Conservation (phyloP, 768 basidiomycete genomes). For the Boletus reticuloceps region DNA sequence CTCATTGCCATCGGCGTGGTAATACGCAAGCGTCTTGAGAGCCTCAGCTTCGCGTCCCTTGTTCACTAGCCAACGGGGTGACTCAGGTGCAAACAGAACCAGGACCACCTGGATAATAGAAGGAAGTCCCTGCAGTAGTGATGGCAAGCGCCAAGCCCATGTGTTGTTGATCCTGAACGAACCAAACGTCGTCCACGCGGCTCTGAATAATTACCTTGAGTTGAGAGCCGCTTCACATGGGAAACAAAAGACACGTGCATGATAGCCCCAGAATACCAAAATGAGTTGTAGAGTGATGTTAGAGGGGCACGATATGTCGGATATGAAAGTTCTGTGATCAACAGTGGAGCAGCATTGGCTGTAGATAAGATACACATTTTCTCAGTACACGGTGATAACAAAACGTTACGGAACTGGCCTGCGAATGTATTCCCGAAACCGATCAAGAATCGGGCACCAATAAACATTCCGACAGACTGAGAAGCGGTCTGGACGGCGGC, state of each 20-base stretch:
- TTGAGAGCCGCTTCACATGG: background rate
- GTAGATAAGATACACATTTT: background rate
- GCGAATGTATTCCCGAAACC: constrained; percentile 78
- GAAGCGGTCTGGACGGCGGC: constrained; percentile 69
- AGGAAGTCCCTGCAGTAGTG: constrained; percentile 67
- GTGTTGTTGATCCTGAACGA: constrained; percentile 65
- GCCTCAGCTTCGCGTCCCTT: constrained; percentile 73
- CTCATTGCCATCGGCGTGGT: constrained; percentile 77
- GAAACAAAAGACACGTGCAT: constrained; percentile 41
- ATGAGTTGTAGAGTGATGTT: constrained; percentile 77
- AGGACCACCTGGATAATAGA: constrained; percentile 64
- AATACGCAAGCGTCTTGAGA: constrained; percentile 66
- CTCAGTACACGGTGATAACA: too few species aligned
- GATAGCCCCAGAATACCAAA: constrained; percentile 85
- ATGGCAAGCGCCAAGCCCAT: constrained; percentile 86
- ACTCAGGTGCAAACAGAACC: constrained; percentile 74
- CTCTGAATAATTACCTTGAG: background rate
- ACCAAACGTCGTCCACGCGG: constrained; percentile 82
- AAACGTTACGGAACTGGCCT: constrained; percentile 30
- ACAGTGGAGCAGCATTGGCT: constrained; percentile 75
- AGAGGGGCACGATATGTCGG: constrained; percentile 78
- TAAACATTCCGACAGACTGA: constrained; percentile 73
- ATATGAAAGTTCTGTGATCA: constrained; percentile 85
- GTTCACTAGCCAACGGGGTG: constrained; percentile 77
- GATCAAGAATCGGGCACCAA: constrained; percentile 75